phyloP scores from a whole-genome alignment of 2,329 filamentous ascomycete genomes.

The Lecanicillium sp. region DNA sequence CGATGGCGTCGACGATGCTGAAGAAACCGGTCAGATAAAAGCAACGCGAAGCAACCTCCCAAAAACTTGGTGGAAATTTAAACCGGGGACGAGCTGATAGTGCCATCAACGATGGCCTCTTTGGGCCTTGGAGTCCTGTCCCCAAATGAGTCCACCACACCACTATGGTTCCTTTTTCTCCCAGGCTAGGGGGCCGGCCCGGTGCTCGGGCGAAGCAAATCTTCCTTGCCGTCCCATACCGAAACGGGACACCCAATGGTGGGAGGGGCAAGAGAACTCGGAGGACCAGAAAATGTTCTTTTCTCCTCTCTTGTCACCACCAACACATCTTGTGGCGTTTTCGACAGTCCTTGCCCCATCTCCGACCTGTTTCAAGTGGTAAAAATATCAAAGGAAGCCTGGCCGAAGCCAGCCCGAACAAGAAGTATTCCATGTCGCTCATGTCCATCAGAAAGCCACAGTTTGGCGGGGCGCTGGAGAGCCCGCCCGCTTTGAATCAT shows the following conservation, averaged over 20 bases:
- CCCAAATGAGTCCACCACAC: background rate
- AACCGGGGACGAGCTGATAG: background rate
- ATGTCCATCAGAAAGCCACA: background rate
- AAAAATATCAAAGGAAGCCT: conserved; percentile 5
- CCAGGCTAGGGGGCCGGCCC: conserved; percentile 9
- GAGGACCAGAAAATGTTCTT: too few species aligned
- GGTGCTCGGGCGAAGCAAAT: conserved; percentile 12
- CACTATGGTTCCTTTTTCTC: background rate
- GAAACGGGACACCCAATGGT: background rate
- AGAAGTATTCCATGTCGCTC: conserved; percentile 2
- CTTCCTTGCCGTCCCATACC: background rate
- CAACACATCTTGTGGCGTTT: conserved; percentile 4
- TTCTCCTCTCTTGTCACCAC: background rate
- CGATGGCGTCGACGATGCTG: background rate
- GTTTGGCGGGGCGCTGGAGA: background rate
- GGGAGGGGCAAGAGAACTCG: background rate
- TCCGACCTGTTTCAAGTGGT: conserved; percentile 6
- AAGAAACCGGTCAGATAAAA: background rate
- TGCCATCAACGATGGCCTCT: background rate
- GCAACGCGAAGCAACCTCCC: background rate
- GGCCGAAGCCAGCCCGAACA: background rate
- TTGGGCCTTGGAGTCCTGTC: background rate
- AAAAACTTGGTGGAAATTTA: background rate
- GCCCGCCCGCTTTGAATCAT: background rate
- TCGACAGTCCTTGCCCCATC: conserved; percentile 2